Conservation (phyloP, 352 stramenopile species). For the Phytophthora capsici region DNA sequence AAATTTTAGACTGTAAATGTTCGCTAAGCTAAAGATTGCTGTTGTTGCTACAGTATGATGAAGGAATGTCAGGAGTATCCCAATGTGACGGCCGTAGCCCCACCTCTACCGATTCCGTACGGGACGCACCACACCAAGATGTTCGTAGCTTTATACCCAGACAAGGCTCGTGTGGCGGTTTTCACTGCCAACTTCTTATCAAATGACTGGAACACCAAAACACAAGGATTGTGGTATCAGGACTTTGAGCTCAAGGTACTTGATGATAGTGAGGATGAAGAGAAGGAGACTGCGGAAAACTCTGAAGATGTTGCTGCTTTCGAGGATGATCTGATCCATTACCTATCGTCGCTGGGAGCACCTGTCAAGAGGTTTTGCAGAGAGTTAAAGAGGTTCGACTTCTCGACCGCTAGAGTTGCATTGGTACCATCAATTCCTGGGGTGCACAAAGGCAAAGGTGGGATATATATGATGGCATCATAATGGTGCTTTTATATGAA, state of each 20-base stretch:
- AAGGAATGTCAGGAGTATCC: slow-evolving; percentile 59
- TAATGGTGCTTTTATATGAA: too few species aligned
- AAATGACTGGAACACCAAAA: slow-evolving; percentile 86
- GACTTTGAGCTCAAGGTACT: slow-evolving; percentile 79
- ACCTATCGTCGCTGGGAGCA: slow-evolving; percentile 59
- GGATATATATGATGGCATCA: too few species aligned
- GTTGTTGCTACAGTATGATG: slow-evolving; percentile 46
- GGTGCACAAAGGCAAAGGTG: slow-evolving; percentile 73
- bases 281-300: slow-evolving; percentile 3
- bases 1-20: not conserved
- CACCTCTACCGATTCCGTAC: slow-evolving; percentile 80
- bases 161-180: slow-evolving; percentile 77
- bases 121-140: slow-evolving; percentile 91
- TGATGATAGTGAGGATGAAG: slow-evolving; percentile 36
- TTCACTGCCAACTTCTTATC: slow-evolving; percentile 89
- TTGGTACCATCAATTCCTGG: slow-evolving; percentile 77
- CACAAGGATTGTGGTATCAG: slow-evolving; percentile 83
- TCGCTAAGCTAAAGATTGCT: slow-evolving; percentile 1
- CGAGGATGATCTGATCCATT: slow-evolving; percentile 66
- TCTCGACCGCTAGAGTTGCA: slow-evolving; percentile 57
- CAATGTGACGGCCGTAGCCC: slow-evolving; percentile 71
- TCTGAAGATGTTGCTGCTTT: slow-evolving; percentile 42
- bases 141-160: slow-evolving; percentile 71
- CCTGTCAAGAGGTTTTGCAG: slow-evolving; percentile 54
- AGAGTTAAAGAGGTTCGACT: slow-evolving; percentile 69